phyloP scores from a whole-genome alignment of 768 basidiomycete species.

The Auriscalpium orientale region DNA sequence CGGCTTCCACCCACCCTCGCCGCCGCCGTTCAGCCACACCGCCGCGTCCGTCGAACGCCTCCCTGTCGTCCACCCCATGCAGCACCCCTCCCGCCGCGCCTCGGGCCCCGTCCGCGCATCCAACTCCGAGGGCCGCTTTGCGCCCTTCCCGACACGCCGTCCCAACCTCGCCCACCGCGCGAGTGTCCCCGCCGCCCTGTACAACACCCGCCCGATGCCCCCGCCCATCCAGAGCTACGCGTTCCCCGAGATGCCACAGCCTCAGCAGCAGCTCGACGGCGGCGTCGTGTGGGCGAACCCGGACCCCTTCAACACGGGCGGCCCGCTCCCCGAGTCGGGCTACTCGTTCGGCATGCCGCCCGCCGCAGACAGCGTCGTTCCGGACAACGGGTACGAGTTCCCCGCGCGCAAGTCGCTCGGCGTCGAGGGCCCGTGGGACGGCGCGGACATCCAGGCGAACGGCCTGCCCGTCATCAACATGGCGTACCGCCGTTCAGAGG shows the following conservation, averaged over 20 bases:
- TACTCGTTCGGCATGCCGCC: conserved; percentile 12
- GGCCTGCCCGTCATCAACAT: too few species aligned
- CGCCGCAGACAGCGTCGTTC: background rate
- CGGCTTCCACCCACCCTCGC: background rate
- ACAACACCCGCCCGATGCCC: background rate
- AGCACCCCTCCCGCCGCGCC: background rate
- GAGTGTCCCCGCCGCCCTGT: conserved; percentile 10
- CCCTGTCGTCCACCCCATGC: background rate
- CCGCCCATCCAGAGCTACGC: background rate
- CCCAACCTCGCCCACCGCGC: conserved; percentile 13
- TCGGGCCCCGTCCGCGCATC: background rate
- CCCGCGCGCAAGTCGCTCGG: conserved; percentile 10
- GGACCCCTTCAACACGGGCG: conserved; percentile 7
- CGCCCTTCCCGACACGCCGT: conserved; percentile 3
- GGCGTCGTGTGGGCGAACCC: conserved; percentile 10
- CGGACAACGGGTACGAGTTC: conserved; percentile 7
- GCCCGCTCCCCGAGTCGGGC: conserved; percentile 7
- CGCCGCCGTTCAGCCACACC: background rate
- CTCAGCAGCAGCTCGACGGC: conserved; percentile 2
- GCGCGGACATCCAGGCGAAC: background rate
- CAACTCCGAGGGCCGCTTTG: background rate
- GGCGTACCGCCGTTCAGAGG: conserved; percentile 8
- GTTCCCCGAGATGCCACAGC: background rate
- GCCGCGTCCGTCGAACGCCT: background rate
- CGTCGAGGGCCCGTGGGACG: background rate